Conservation (phyloP, 148 eudicot species). For the Rhododendron henanense region DNA sequence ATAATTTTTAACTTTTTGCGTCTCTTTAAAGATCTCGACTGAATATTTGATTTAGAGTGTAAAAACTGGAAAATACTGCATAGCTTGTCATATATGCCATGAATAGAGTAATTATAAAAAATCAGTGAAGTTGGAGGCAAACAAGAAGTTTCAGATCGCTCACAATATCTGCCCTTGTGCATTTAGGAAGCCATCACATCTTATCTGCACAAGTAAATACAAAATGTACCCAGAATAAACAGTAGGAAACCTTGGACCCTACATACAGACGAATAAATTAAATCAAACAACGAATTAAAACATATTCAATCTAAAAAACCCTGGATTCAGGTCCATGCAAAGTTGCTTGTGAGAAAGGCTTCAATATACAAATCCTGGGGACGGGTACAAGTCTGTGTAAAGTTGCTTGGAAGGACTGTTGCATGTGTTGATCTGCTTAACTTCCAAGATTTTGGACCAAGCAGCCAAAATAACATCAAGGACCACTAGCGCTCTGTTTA, state of each 20-base stretch:
- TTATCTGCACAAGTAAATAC: neutral
- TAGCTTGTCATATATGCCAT: neutral
- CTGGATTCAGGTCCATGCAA: neutral
- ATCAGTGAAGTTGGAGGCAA: neutral
- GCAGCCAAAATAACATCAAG: constrained; percentile 9
- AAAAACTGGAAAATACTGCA: neutral
- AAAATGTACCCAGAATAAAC: neutral
- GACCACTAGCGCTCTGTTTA: constrained; percentile 24
- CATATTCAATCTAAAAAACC: neutral
- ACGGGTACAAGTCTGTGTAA: neutral
- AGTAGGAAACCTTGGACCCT: neutral
- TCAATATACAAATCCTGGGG: neutral
- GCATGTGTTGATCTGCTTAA: neutral
- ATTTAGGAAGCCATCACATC: neutral
- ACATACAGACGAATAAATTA: neutral
- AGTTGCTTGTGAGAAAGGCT: too few species aligned
- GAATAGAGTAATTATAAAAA: too few species aligned
- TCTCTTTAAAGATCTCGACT: neutral
- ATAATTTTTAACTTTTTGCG: too few species aligned
- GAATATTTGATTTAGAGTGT: neutral
- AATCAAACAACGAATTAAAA: neutral
- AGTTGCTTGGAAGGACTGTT: neutral
- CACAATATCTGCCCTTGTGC: neutral
- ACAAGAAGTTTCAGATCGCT: neutral
- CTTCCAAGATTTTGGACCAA: neutral